Percentiles rank a stretch among this genome's conserved stretches.
Conservation (phyloP, 75 land plant species). For the Sequoia sempervirens region DNA sequence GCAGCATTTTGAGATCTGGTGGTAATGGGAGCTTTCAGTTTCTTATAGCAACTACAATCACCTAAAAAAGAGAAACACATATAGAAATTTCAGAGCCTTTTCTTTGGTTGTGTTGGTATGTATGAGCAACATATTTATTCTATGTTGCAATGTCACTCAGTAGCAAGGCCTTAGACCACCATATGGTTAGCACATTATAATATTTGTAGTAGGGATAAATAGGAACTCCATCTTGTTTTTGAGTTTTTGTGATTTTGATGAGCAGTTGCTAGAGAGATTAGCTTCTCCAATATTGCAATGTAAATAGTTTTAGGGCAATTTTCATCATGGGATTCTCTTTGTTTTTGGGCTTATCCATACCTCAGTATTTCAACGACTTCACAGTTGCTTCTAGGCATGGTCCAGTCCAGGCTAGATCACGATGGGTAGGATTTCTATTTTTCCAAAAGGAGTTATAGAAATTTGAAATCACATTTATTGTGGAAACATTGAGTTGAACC, state of each 20-base stretch:
- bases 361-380: conserved; percentile 84
- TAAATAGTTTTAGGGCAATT: conserved; percentile 69
- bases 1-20: neutral
- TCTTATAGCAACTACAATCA: neutral
- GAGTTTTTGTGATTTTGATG: neutral
- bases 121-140: neutral
- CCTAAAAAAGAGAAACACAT: neutral
- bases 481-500: neutral
- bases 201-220: neutral
- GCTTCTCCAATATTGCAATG: conserved; percentile 85
- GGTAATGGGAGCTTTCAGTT: neutral
- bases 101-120: conserved; percentile 80
- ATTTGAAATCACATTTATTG: neutral
- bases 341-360: conserved; percentile 82
- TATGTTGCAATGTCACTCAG: neutral
- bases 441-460: neutral
- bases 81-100: neutral
- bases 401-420: conserved; percentile 56
- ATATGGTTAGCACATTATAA: neutral
- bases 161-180: neutral
- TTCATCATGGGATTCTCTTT: conserved; percentile 84
- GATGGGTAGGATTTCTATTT: conserved; percentile 47
- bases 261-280: conserved; percentile 75
- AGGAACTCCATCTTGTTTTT: neutral
- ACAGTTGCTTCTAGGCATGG: conserved; percentile 45